phyloP scores from a whole-genome alignment of 2,329 filamentous ascomycete species.

The Taxawa tesnikishii region DNA sequence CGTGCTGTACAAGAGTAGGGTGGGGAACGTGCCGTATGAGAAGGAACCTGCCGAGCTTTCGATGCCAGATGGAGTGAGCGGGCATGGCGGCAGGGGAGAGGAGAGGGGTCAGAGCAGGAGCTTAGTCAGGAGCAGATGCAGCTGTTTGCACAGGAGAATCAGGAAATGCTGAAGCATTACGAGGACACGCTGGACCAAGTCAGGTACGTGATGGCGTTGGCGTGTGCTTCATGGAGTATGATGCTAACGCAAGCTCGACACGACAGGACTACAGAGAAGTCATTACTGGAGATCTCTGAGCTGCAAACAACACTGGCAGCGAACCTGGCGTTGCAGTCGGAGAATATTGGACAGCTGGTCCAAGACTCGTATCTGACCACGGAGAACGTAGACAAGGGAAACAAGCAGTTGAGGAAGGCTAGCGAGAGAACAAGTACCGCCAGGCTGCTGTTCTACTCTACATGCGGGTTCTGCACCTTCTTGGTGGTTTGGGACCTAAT shows the following conservation, averaged over 20 bases:
- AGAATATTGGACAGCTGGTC: slow-evolving; percentile 80
- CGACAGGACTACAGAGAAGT: slow-evolving; percentile 71
- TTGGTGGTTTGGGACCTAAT: slow-evolving; percentile 38
- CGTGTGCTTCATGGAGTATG: neutral
- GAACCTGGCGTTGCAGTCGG: slow-evolving; percentile 75
- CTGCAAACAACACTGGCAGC: slow-evolving; percentile 79
- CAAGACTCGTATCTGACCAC: slow-evolving; percentile 69
- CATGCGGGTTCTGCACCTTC: slow-evolving; percentile 31
- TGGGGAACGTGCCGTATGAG: slow-evolving; percentile 5
- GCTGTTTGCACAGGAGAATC: slow-evolving; percentile 86
- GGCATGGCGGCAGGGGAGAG: slow-evolving; percentile 1
- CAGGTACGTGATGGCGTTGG: slow-evolving; percentile 46
- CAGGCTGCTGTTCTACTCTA: slow-evolving; percentile 35
- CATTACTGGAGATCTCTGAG: slow-evolving; percentile 82
- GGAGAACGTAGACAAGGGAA: slow-evolving; percentile 79
- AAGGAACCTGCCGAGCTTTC: slow-evolving; percentile 1
- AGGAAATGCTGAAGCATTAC: slow-evolving; percentile 85
- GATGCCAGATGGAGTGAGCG: slow-evolving; percentile 2
- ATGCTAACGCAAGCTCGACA: neutral
- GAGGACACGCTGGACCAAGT: slow-evolving; percentile 92
- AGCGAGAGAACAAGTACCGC: slow-evolving; percentile 41
- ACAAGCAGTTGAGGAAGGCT: slow-evolving; percentile 81
- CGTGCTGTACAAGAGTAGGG: slow-evolving; percentile 58
- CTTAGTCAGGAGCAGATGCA: slow-evolving; percentile 64
- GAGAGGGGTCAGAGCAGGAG: slow-evolving; percentile 2